Evolutionary conservation across 2,329 filamentous ascomycete species (phyloP), one percentile per base, ranked within the genome.

Genomic region (Neodidymelliopsis sp.): DNA sequence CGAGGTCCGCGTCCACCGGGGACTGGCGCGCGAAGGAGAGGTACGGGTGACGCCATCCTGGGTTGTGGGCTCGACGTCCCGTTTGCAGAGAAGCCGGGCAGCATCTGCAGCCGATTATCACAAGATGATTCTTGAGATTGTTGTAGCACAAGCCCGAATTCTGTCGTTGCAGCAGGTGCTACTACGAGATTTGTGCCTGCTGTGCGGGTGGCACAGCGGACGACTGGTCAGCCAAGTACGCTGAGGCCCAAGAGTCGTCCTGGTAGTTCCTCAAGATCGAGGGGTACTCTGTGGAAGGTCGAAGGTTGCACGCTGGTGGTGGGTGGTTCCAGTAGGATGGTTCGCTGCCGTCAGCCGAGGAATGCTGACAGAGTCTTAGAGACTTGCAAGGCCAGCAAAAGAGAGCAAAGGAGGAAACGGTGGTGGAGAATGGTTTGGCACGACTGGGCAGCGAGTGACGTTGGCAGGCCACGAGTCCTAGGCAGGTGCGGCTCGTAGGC

Each of bases 1-100:
- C 88, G 82, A 51, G 81, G 78, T 50, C 84, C 85, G 44, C 73
- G 72, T 36, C 72, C 81, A 57, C 90, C 89, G 28, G 88, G 89
- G 47, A 95, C 86, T 54, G 91, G 90, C 44, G 91, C 89, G 53
- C 91, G 88, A 47, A 96, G 86, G 49, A 95, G 84, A 53, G 90
- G 90, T 42, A 87, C 89, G 41, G 89, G 86, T 37, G 88, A 85
- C 49, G 88, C 84, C 86, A 92, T 89, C 64, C 80, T 82, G 65
- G 66, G 49, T 49, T 58, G 54, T 56, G 59, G 53, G 38, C 54
- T 61, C 38, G 63, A 56, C 24, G 62, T 40, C 39, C 47, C 49
- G 63, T 63, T 62, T 31, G 41, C 53, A 51, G 54, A 59, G 30
- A 50, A 50, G 13, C 47, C 47, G 27, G 63, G 56, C 51, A 63